Conservation (phyloP, 306 rosid genomes). For the Echinosophora koreensis region DNA sequence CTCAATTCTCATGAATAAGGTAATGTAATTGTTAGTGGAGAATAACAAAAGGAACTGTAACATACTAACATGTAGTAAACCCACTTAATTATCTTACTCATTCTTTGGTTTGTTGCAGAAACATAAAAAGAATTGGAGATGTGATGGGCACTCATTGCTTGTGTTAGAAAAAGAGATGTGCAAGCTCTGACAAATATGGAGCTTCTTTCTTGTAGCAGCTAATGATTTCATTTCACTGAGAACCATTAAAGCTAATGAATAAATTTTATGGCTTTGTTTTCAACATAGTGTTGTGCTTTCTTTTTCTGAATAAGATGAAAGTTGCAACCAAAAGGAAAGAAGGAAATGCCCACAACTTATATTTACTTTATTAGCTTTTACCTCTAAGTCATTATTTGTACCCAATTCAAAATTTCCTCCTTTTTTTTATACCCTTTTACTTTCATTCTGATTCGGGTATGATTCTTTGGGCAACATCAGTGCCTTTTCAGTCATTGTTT, state of each 20-base stretch:
- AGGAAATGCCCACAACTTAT: constrained; percentile 43
- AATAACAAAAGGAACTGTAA: constrained; percentile 25
- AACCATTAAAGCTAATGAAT: constrained; percentile 42
- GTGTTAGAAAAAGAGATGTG: constrained; percentile 49
- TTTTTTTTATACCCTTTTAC: constrained; percentile 37
- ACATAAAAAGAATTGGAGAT: constrained; percentile 51
- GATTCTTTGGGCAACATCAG: constrained; percentile 48
- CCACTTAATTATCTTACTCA: constrained; percentile 30
- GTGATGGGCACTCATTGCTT: constrained; percentile 61
- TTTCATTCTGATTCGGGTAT: constrained; percentile 48
- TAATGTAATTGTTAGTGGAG: constrained; percentile 33
- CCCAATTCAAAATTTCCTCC: constrained; percentile 46
- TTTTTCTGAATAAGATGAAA: constrained; percentile 47
- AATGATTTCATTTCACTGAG: constrained; percentile 61
- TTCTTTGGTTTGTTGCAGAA: constrained; percentile 46
- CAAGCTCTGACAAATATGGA: constrained; percentile 55
- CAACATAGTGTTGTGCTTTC: background rate
- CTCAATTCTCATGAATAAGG: constrained; percentile 44
- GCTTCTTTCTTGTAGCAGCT: constrained; percentile 50
- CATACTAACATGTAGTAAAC: constrained; percentile 39
- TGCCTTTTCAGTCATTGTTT: constrained; percentile 42
- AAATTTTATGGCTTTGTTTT: constrained; percentile 20
- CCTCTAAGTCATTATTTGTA: constrained; percentile 53
- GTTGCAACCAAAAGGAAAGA: constrained; percentile 47
- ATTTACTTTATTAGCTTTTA: constrained; percentile 56